Evolutionary conservation across 169 alveolate species (phyloP).

Genomic region (Eimeria praecox): DNA sequence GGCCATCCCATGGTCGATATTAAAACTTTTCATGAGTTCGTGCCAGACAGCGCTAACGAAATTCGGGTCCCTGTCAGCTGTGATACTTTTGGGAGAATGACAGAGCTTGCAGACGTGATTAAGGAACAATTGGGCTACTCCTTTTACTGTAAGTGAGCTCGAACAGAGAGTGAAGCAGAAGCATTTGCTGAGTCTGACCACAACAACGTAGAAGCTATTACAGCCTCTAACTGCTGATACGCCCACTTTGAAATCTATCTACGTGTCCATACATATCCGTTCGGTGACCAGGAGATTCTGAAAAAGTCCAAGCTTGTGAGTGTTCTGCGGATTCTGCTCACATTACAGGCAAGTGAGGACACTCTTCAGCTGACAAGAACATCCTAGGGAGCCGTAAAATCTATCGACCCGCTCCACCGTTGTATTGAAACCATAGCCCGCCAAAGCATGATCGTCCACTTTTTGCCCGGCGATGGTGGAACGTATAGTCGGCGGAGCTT

Average conservation of each 20-base stretch:
- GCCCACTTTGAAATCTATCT: neutral
- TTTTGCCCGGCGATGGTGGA: neutral
- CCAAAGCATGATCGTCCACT: neutral
- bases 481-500: neutral
- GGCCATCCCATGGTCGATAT: no score
- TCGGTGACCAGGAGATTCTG: neutral
- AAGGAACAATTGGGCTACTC: neutral
- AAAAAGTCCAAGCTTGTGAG: neutral
- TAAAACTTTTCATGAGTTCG: no score
- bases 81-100: no score
- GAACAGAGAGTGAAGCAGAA: neutral
- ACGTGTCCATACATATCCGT: neutral
- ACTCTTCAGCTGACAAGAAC: neutral
- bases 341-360: no score
- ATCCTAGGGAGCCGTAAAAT: neutral
- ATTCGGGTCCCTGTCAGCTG: no score
- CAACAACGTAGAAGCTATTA: no score
- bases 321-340: neutral
- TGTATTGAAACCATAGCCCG: neutral
- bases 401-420: neutral
- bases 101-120: neutral
- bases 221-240: neutral
- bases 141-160: constrained; percentile 60
- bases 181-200: neutral
- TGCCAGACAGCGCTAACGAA: no score